Base-by-base conservation (phyloP, 495 filamentous ascomycete genomes). In the Thermochaetoides thermophila region DNA sequence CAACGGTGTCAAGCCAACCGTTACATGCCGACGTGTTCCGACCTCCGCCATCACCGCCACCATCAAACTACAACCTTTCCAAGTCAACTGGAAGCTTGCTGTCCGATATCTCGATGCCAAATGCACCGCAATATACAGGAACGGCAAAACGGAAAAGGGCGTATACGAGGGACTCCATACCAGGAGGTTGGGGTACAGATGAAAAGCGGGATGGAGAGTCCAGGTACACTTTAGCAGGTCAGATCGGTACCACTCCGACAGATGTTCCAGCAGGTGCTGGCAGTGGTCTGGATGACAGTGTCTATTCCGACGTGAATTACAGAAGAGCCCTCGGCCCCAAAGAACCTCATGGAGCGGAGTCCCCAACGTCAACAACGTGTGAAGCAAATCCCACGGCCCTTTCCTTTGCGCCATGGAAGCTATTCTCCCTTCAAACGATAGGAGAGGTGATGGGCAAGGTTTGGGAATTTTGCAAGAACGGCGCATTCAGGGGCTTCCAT, bases 401-500 rank as follows among this genome's bases (percentile, higher is more conserved):
- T 9, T 28, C 17, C 17, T 29, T 40, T 31, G 31, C 37, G 22
- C 56, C 57, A 31, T 72, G 68, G 68, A 63, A 56, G 11, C 55
- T 54, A 17, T 45, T 61, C 19, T 59, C 60, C 22, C 37, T 64
- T 11, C 45, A 50, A 17, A 60, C 63, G 6, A 51, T 67, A 31
- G 64, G 67, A 8, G 57, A 62, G 20, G 69, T 80, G 17, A 74
- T 84, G 6, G 81, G 81, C 5, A 86, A 76, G 50, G 73, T 89
- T 7, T 81, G 80, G 63, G 69, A 84, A 46, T 84, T 91, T 39
- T 89, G 84, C 64, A 78, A 64, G 46, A 61, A 64, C 1, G 69
- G 72, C 7, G 69, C 78, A 0, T 86, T 94, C 49, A 61, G 65
- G 29, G 85, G 85, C 0, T 94, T 94, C 55, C 76, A 86, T 35